phyloP scores from a whole-genome alignment of 768 basidiomycete genomes.

The Mycena maculata region DNA sequence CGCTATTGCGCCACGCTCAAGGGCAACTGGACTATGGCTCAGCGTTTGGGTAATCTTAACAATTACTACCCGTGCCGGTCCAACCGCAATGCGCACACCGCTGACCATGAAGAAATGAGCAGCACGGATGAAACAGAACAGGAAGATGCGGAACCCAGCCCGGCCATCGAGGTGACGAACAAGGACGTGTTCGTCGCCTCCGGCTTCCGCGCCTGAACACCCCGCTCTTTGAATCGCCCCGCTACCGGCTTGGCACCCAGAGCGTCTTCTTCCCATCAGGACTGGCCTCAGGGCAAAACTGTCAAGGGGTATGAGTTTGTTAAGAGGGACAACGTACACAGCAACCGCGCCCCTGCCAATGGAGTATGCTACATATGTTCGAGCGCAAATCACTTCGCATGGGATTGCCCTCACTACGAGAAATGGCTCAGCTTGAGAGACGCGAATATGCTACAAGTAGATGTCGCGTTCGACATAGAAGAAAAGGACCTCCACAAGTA shows the following conservation, averaged over 20 bases:
- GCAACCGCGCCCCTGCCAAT: background rate
- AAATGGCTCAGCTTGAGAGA: constrained; percentile 22
- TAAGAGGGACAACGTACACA: background rate
- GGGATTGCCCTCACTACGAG: constrained; percentile 38
- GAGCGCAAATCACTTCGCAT: constrained; percentile 35
- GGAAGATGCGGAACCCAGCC: background rate
- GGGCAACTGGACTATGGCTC: background rate
- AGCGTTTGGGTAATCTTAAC: background rate
- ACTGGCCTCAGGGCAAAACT: constrained; percentile 13
- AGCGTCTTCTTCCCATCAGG: background rate
- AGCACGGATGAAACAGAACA: background rate
- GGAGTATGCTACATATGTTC: constrained; percentile 37
- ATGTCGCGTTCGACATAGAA: constrained; percentile 11
- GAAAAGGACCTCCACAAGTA: constrained; percentile 24
- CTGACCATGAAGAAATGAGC: too few species aligned
- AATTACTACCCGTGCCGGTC: background rate
- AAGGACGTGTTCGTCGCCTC: background rate
- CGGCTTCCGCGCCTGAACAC: too few species aligned
- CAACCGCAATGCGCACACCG: too few species aligned
- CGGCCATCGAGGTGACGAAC: background rate
- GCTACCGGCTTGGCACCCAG: too few species aligned
- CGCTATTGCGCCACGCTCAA: background rate
- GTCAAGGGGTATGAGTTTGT: constrained; percentile 3
- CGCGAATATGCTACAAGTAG: constrained; percentile 8
- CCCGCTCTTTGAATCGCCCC: too few species aligned